phyloP scores from a whole-genome alignment of 2,329 filamentous ascomycete genomes.

The Penicillium sp. region DNA sequence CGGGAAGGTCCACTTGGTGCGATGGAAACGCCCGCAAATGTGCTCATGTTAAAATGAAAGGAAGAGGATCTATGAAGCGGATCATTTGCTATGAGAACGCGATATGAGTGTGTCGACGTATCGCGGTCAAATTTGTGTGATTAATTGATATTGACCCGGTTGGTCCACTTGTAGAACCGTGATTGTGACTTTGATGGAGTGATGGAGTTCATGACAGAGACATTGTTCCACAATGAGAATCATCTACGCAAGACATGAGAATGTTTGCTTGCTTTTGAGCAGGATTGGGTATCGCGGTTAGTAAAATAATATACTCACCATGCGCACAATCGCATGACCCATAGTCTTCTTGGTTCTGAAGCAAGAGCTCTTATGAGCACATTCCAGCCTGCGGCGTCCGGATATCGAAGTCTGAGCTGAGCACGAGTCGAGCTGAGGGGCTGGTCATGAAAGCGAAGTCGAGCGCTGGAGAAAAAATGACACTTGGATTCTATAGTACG shows the following conservation, averaged over 20 bases:
- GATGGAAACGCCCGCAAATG: conserved; percentile 25
- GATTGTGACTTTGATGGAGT: neutral
- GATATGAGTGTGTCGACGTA: neutral
- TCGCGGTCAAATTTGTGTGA: neutral
- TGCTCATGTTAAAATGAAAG: conserved; percentile 18
- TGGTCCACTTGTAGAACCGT: neutral
- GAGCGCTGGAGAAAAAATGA: neutral
- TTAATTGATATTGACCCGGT: neutral
- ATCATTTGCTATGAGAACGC: neutral
- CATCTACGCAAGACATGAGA: neutral
- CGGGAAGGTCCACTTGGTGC: conserved; percentile 18
- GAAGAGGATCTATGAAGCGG: neutral
- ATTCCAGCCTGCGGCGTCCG: neutral
- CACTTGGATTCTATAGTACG: neutral
- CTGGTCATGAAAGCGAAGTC: conserved; percentile 7
- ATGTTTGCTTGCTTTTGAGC: conserved; percentile 4
- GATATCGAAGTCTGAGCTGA: neutral
- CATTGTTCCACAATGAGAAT: neutral
- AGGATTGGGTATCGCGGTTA: neutral
- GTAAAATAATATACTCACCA: neutral
- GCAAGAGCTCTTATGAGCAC: conserved; percentile 6
- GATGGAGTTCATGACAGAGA: neutral
- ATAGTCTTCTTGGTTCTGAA: too few species aligned
- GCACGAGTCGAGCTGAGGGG: neutral
- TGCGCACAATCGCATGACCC: neutral